These are phyloP conservation scores for Metschnikowia kofuensis DNA, from an alignment of 805 yeast genomes.

Conservation along the genomic window DNA sequence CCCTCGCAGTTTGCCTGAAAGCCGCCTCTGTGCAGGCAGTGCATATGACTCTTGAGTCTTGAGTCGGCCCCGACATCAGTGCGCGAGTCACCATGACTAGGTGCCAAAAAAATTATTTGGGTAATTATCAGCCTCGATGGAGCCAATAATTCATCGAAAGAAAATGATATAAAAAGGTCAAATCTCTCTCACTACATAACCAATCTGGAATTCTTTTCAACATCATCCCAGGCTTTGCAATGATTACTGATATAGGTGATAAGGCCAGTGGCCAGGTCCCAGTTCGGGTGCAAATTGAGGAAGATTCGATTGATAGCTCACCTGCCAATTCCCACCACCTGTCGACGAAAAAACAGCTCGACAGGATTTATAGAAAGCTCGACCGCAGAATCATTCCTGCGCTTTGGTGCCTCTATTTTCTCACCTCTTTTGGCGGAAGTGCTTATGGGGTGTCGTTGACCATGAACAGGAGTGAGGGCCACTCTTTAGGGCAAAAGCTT, in stretches of 20 bases:
- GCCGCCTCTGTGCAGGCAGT: background rate
- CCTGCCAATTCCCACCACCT: background rate
- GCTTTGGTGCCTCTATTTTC: conserved; percentile 72
- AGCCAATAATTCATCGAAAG: background rate
- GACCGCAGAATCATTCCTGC: conserved; percentile 78
- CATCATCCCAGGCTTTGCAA: background rate
- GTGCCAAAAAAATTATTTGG: background rate
- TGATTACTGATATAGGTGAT: background rate
- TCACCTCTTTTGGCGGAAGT: conserved; percentile 73
- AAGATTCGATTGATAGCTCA: conserved; percentile 1
- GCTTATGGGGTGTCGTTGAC: conserved; percentile 79
- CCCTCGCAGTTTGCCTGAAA: too few species aligned
- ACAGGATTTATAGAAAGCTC: conserved; percentile 55
- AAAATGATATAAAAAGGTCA: background rate
- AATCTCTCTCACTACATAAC: too few species aligned
- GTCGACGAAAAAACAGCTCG: conserved; percentile 29
- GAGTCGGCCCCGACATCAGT: too few species aligned
- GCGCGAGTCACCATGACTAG: background rate
- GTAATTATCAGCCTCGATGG: background rate
- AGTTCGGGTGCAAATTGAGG: background rate
- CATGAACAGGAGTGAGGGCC: conserved; percentile 62
- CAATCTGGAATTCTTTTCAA: background rate
- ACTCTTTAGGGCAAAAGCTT: conserved; percentile 56
- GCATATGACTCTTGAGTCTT: background rate
- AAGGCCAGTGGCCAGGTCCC: background rate